Evolutionary conservation across 345 rosid species (phyloP).

Genomic region (Dipteronia dyeriana): DNA sequence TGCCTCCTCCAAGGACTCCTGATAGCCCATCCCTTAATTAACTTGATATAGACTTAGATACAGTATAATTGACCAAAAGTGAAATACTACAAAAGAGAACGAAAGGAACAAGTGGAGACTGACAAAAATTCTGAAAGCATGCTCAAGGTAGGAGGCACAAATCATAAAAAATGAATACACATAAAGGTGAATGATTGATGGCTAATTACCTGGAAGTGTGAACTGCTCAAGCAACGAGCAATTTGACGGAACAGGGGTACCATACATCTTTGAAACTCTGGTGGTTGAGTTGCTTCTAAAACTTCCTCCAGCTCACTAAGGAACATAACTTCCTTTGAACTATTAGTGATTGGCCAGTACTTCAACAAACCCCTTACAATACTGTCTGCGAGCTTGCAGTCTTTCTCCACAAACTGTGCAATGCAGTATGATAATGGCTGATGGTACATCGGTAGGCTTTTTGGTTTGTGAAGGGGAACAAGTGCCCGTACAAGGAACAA

Average conservation of each 20-base stretch:
- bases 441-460: conserved; percentile 67
- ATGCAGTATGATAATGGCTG: conserved; percentile 71
- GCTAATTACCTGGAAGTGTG: conserved; percentile 70
- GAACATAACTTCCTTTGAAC: conserved; percentile 75
- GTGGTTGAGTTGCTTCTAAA: conserved; percentile 68
- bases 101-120: background rate
- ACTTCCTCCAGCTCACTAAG: conserved; percentile 72
- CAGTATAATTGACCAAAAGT: background rate
- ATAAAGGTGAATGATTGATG: background rate
- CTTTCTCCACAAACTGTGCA: conserved; percentile 70
- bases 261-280: conserved; percentile 74
- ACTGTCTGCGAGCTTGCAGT: conserved; percentile 66
- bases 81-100: background rate
- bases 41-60: background rate
- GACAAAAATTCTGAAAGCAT: background rate
- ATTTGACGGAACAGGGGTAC: conserved; percentile 64
- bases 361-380: conserved; percentile 62
- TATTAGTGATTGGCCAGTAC: conserved; percentile 72
- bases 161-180: background rate
- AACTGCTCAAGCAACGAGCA: conserved; percentile 68
- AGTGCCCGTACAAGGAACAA: conserved; percentile 63
- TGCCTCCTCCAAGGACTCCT: background rate
- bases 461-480: conserved; percentile 77
- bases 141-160: background rate
- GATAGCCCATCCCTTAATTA: conserved; percentile 8